A percentile compares a stretch with the other conserved stretches of the same genome.
phyloP scores from a whole-genome alignment of 2,329 filamentous ascomycete genomes.

The Xylaria sp. region DNA sequence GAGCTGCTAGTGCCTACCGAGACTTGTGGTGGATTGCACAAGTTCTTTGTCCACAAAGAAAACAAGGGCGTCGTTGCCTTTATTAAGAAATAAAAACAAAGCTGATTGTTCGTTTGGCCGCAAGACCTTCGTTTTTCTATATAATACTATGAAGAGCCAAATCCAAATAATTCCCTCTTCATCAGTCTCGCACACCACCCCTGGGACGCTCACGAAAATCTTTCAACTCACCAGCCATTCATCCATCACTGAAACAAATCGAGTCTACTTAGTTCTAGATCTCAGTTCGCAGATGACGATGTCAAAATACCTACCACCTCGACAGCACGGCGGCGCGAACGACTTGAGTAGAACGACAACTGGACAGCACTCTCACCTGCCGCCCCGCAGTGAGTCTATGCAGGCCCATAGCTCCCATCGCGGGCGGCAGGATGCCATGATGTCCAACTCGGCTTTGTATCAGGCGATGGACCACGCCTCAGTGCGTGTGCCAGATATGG shows the following conservation, averaged over 20 bases:
- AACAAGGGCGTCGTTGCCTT: not conserved
- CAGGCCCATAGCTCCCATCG: constrained; percentile 20
- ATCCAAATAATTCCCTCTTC: not conserved
- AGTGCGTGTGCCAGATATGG: constrained; percentile 1
- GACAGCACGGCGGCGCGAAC: not conserved
- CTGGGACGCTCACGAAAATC: not conserved
- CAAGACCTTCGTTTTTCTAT: not conserved
- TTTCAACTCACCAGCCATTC: not conserved
- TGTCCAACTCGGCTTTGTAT: not conserved
- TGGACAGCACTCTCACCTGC: not conserved
- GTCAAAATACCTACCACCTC: constrained; percentile 12
- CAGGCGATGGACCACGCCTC: constrained; percentile 7
- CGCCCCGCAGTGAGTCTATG: constrained; percentile 15
- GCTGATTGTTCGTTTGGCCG: not conserved
- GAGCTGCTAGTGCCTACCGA: not conserved
- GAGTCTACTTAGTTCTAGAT: not conserved
- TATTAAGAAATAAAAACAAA: not conserved
- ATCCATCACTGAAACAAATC: not conserved
- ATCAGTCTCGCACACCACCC: not conserved
- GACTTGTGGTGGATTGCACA: not conserved
- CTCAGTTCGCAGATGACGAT: constrained; percentile 4
- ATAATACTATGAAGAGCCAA: not conserved
- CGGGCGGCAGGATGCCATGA: not conserved
- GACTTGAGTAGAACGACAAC: not conserved
- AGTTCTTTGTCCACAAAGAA: not conserved